Evolutionary conservation across 1,284 basidiomycete species (phyloP).

Genomic region (Hemileia vastatrix): DNA sequence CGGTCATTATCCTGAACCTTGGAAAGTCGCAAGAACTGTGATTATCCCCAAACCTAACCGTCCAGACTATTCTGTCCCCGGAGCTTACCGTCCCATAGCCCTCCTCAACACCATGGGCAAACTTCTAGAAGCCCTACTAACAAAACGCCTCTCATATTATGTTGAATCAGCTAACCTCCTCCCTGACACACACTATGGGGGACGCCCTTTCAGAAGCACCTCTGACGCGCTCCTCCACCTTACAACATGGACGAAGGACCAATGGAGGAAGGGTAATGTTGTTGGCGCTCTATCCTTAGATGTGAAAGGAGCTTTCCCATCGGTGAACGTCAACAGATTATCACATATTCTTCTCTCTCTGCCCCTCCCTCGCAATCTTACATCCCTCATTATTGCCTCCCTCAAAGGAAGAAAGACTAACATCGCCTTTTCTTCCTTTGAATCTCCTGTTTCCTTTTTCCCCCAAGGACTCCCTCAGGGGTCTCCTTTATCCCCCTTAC

Average conservation of each 20-base stretch:
- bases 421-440: too few species aligned
- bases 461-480: too few species aligned
- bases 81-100: constrained; percentile 7
- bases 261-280: constrained; percentile 10
- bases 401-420: too few species aligned
- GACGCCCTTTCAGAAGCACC: background rate
- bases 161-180: background rate
- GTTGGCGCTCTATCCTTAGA: constrained; percentile 7
- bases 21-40: constrained; percentile 3
- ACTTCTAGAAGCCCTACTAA: constrained; percentile 2
- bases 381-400: too few species aligned
- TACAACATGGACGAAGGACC: background rate
- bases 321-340: background rate
- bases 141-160: constrained; percentile 1
- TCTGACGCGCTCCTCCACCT: background rate
- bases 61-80: background rate
- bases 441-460: too few species aligned
- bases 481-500: too few species aligned
- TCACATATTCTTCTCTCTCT: background rate
- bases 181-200: constrained; percentile 2
- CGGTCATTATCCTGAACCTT: constrained; percentile 2
- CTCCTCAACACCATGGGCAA: constrained; percentile 7
- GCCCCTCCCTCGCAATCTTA: too few species aligned
- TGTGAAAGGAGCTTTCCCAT: constrained; percentile 12
- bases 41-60: constrained; percentile 4